Conservation (phyloP, 805 yeast species). For the Wickerhamomyces chambardii region DNA sequence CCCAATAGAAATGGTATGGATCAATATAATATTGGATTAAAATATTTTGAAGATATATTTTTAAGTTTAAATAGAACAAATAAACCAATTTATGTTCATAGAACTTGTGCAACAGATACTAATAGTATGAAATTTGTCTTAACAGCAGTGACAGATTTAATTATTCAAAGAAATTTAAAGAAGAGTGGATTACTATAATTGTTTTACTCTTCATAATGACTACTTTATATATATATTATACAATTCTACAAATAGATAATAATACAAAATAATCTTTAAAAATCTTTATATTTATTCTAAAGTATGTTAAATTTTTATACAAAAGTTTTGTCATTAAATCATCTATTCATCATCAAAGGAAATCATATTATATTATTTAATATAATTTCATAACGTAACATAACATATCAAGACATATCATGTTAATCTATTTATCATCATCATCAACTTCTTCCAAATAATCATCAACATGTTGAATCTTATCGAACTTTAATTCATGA, state of each 20-base stretch:
- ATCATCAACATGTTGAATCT: conserved; percentile 15
- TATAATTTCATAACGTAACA: too few species aligned
- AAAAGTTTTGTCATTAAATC: too few species aligned
- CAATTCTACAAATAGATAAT: too few species aligned
- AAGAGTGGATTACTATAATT: conserved; percentile 61
- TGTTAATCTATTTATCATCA: not conserved
- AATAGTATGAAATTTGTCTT: conserved; percentile 83
- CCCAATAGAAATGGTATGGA: conserved; percentile 42
- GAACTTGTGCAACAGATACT: conserved; percentile 95
- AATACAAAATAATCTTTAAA: too few species aligned
- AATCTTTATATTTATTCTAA: too few species aligned
- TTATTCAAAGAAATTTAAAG: conserved; percentile 74
- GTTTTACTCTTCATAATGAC: not conserved
- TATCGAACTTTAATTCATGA: conserved; percentile 30
- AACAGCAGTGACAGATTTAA: conserved; percentile 87
- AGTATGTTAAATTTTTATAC: too few species aligned
- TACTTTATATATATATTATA: not conserved
- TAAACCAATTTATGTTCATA: conserved; percentile 78
- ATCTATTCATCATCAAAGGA: too few species aligned
- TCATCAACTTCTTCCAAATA: not conserved
- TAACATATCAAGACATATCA: not conserved
- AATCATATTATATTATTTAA: too few species aligned
- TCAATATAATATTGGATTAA: conserved; percentile 57
- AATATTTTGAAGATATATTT: conserved; percentile 64
- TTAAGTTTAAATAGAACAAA: conserved; percentile 51